These are phyloP conservation scores for Prunella vulgaris DNA, from an alignment of 257 asterid genomes.

Conservation along the genomic window DNA sequence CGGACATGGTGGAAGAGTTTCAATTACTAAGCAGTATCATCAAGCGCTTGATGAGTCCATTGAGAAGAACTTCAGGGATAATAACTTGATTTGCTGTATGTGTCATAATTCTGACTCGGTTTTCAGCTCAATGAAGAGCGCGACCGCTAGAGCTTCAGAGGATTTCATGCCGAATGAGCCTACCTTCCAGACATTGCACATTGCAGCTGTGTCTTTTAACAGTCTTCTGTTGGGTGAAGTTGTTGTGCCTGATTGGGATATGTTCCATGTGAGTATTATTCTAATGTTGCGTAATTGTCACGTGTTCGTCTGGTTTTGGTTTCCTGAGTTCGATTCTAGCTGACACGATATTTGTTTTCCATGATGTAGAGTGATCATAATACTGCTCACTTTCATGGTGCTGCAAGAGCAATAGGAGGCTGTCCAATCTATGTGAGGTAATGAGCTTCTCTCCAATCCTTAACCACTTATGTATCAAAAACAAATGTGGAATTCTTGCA, in stretches of 20 bases:
- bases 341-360: neutral
- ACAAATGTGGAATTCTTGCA: neutral
- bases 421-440: constrained; percentile 67
- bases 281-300: neutral
- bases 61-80: constrained; percentile 45
- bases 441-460: neutral
- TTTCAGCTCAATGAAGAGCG: constrained; percentile 46
- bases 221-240: constrained; percentile 55
- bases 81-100: constrained; percentile 60
- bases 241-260: constrained; percentile 62
- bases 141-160: constrained; percentile 60
- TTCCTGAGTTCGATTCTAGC: neutral
- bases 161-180: constrained; percentile 65
- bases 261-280: constrained; percentile 49
- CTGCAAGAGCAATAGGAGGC: constrained; percentile 62
- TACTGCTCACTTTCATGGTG: constrained; percentile 57
- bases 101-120: constrained; percentile 54
- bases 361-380: constrained; percentile 38
- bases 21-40: constrained; percentile 49
- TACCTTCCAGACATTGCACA: constrained; percentile 47
- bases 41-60: constrained; percentile 63
- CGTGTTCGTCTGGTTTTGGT: neutral
- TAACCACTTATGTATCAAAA: neutral
- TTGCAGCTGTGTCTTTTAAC: constrained; percentile 50
- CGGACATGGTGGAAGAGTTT: constrained; percentile 68